Evolutionary conservation across 192 early-diverging fungal genomes (phyloP), one percentile per base, ranked within the genome.

Genomic region (Obelidium mucronatum): DNA sequence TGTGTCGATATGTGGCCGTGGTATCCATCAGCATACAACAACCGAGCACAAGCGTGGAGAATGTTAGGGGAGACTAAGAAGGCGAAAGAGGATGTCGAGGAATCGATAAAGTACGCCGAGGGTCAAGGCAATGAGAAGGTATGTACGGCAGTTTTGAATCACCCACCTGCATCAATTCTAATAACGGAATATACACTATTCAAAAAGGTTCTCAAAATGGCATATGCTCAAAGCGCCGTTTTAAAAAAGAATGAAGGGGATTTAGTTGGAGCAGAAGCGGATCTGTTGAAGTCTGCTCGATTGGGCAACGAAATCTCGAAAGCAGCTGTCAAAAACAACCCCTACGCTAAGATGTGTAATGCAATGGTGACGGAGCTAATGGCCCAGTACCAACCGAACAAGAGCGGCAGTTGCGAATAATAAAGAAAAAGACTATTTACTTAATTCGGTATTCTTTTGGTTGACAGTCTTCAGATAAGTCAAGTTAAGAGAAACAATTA

Each of bases 271-370:
- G 82, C 86, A 1, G 90, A 88, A 13, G 65, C 73, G 28, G 85
- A 87, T 78, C 87, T 92, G 71, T 30, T 51, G 54, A 26, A 42
- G 78, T 90, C 90, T 8, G 90, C 90, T 22, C 81, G 81, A 66
- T 88, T 79, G 52, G 91, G 91, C 1, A 91, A 90, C 73, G 84
- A 87, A 63, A 52, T 90, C 2, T 89, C 91, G 2, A 82, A 82
- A 35, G 74, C 79, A 36, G 83, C 83, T 0, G 86, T 90, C 26
- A 81, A 84, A 69, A 87, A 91, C 71, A 93, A 93, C 73, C 91
- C 90, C 1, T 93, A 93, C 74, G 90, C 90, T 19, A 91, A 91
- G 67, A 85, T 93, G 83, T 87, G 90, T 61, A 88, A 85, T 26
- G 79, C 80, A 31, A 89, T 90, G 44, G 85, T 91, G 17, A 65